These are phyloP conservation scores for Nakaseomyces nivariensis DNA, from an alignment of 1,139 yeast genomes.

Conservation along the genomic window DNA sequence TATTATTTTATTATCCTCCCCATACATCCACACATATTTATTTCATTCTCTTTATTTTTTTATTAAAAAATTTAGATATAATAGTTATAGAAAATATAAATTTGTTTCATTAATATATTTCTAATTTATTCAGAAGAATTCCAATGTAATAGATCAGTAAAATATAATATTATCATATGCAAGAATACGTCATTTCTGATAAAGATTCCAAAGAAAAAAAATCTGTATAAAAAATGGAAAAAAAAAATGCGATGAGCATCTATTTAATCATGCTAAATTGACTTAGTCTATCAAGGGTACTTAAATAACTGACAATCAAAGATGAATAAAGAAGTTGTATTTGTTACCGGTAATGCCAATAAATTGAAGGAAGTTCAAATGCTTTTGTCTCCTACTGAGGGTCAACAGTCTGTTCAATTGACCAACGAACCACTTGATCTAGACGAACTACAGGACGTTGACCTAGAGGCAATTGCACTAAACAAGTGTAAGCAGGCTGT, in stretches of 20 bases:
- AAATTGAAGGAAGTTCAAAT: constrained; percentile 77
- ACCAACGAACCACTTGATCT: constrained; percentile 61
- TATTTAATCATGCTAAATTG: no score
- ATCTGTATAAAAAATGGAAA: no score
- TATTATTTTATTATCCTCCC: neutral
- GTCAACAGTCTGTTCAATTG: constrained; percentile 37
- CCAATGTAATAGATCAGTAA: no score
- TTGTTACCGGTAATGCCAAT: constrained; percentile 83
- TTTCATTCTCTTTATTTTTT: neutral
- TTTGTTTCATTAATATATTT: neutral
- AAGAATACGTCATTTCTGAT: no score
- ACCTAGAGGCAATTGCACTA: constrained; percentile 64
- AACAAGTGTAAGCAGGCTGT: constrained; percentile 82
- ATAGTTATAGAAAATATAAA: neutral
- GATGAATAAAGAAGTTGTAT: constrained; percentile 24
- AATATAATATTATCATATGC: no score
- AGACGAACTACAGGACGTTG: constrained; percentile 82
- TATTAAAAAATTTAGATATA: neutral
- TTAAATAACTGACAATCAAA: neutral
- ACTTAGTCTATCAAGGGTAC: no score
- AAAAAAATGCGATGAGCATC: no score
- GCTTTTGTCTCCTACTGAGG: constrained; percentile 39
- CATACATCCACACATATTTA: neutral
- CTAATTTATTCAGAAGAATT: neutral
- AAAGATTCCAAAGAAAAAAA: no score